These are phyloP conservation scores for Aspergillus ostianus DNA, from an alignment of 495 filamentous ascomycete species.

Conservation along the genomic window DNA sequence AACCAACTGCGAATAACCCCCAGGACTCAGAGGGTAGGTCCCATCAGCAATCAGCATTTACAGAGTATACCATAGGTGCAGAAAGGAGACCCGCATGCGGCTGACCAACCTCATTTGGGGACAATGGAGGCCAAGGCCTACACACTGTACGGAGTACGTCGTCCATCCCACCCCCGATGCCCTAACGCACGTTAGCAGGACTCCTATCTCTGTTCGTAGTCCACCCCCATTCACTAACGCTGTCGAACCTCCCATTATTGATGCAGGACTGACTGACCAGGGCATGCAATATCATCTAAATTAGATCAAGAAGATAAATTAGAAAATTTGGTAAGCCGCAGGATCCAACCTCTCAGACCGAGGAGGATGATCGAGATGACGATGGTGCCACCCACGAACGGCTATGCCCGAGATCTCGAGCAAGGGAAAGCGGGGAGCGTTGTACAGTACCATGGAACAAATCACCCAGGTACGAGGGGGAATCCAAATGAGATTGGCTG, in stretches of 20 bases:
- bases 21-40: no score
- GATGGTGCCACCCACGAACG: conserved; percentile 24
- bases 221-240: background rate
- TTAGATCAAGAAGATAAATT: background rate
- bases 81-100: background rate
- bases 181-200: no score
- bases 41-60: no score
- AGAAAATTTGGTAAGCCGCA: background rate
- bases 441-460: conserved; percentile 24
- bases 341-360: conserved; percentile 1
- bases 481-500: background rate
- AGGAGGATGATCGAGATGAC: conserved; percentile 13
- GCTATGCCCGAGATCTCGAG: conserved; percentile 31
- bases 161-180: no score
- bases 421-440: conserved; percentile 28
- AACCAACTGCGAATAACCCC: background rate
- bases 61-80: background rate
- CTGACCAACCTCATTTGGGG: background rate
- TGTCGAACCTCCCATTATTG: background rate
- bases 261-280: background rate
- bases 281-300: background rate
- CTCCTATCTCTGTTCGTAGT: background rate
- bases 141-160: no score
- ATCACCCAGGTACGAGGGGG: conserved; percentile 15
- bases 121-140: background rate